Evolutionary conservation across 257 asterid genomes (phyloP).

Genomic region (Nicotiana otophora): DNA sequence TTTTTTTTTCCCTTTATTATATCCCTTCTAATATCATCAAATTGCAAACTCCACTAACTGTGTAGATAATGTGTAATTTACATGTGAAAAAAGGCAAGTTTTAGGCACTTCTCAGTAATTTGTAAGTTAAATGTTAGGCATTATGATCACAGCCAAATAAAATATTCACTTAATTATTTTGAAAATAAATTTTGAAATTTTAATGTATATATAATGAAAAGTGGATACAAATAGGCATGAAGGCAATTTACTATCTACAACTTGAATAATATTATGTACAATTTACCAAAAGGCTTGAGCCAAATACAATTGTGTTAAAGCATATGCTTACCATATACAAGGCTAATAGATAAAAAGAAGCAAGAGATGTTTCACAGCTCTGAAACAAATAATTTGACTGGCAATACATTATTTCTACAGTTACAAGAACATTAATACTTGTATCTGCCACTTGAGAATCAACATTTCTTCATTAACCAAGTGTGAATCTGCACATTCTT

Average conservation of each 20-base stretch:
- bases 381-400: background rate
- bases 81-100: background rate
- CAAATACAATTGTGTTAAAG: background rate
- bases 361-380: background rate
- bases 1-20: background rate
- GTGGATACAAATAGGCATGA: background rate
- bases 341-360: too few relatives aligned
- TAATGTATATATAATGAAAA: background rate
- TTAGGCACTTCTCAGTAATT: background rate
- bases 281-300: background rate
- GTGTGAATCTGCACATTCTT: background rate
- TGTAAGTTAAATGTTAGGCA: background rate
- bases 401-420: background rate
- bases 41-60: background rate
- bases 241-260: background rate
- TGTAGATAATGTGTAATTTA: background rate
- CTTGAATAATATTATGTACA: background rate
- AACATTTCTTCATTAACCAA: background rate
- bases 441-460: background rate
- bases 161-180: background rate
- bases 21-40: background rate
- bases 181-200: background rate
- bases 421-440: conserved; percentile 2
- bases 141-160: background rate
- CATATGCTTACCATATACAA: background rate